Conservation (phyloP, 2,329 filamentous ascomycete species). For the Raffaelea albimanens region DNA sequence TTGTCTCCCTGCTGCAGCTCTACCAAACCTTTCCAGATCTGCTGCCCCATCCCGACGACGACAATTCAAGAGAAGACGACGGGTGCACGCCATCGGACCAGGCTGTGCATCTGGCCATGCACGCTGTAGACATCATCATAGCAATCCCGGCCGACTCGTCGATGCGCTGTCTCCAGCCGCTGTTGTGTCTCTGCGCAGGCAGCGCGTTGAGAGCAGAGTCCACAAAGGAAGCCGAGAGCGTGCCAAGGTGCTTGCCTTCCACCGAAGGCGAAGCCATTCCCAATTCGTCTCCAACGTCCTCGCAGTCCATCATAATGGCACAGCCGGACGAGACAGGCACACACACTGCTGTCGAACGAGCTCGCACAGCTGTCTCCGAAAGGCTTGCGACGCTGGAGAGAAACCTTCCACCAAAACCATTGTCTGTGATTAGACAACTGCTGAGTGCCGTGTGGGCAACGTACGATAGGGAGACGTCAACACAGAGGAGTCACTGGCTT, state of each 20-base stretch:
- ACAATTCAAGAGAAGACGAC: background rate
- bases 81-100: background rate
- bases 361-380: constrained; percentile 24
- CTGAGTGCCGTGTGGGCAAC: constrained; percentile 28
- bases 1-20: constrained; percentile 27
- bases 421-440: constrained; percentile 26
- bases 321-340: background rate
- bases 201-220: constrained; percentile 9
- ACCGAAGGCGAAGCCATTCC: background rate
- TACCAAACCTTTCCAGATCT: constrained; percentile 26
- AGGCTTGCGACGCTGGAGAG: constrained; percentile 26
- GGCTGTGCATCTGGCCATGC: constrained; percentile 9
- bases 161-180: constrained; percentile 16
- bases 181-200: constrained; percentile 15
- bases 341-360: constrained; percentile 4
- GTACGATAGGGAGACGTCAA: constrained; percentile 24
- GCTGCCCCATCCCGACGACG: constrained; percentile 2
- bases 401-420: constrained; percentile 27
- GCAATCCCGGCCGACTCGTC: constrained; percentile 13
- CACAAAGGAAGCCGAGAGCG: too few relatives aligned
- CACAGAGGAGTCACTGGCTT: constrained; percentile 10
- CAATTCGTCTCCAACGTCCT: background rate
- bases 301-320: too few relatives aligned
- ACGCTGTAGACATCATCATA: constrained; percentile 9
- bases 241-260: background rate